Conservation (phyloP, 2,329 filamentous ascomycete species). For the Fusarium sp. region DNA sequence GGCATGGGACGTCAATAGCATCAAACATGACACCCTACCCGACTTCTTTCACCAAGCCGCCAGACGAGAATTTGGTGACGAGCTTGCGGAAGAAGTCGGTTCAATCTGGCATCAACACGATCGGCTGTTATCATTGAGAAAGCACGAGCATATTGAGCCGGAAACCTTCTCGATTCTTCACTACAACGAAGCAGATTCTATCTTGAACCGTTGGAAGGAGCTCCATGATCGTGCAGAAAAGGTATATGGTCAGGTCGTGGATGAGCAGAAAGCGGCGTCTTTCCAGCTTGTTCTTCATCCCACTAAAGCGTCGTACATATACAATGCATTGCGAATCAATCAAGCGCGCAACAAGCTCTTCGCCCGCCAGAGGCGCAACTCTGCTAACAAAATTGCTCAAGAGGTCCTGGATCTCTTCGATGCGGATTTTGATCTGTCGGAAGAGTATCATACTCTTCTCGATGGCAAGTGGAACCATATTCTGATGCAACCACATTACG, state of each 20-base stretch:
- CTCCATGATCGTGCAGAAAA: slow-evolving; percentile 57
- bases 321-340: slow-evolving; percentile 58
- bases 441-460: slow-evolving; percentile 63
- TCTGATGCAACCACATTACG: slow-evolving; percentile 60
- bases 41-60: slow-evolving; percentile 61
- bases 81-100: slow-evolving; percentile 58
- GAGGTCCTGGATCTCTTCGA: slow-evolving; percentile 63
- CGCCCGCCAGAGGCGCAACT: slow-evolving; percentile 64
- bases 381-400: slow-evolving; percentile 61
- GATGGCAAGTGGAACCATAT: slow-evolving; percentile 69
- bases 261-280: slow-evolving; percentile 60
- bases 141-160: slow-evolving; percentile 69
- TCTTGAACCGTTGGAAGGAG: slow-evolving; percentile 61
- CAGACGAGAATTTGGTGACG: slow-evolving; percentile 60
- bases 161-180: slow-evolving; percentile 68
- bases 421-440: slow-evolving; percentile 61
- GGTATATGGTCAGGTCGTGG: slow-evolving; percentile 55
- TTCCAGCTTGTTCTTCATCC: slow-evolving; percentile 71
- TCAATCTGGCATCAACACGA: slow-evolving; percentile 64
- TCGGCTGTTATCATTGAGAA: slow-evolving; percentile 59
- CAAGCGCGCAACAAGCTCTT: slow-evolving; percentile 63
- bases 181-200: slow-evolving; percentile 67
- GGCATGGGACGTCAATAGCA: slow-evolving; percentile 65
- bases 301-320: slow-evolving; percentile 64
- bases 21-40: slow-evolving; percentile 55